Conservation (phyloP, 164 flowering plant genomes). For the Umbellularia californica region DNA sequence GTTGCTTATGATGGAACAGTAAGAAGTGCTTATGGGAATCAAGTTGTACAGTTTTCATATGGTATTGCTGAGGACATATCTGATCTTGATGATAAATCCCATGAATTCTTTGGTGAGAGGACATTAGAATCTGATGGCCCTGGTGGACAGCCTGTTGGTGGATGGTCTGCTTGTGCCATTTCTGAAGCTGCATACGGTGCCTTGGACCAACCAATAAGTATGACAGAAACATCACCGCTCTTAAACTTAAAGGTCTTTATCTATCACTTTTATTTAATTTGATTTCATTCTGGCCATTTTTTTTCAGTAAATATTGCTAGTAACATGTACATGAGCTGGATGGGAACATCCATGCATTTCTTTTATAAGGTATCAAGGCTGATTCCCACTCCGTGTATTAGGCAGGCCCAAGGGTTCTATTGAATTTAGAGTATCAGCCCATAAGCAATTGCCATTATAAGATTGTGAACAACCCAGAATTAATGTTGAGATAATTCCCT, state of each 20-base stretch:
- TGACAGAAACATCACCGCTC: slow-evolving; percentile 67
- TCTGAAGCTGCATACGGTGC: slow-evolving; percentile 97
- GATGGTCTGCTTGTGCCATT: slow-evolving; percentile 76
- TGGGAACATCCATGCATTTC: neutral
- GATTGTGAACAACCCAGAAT: too few relatives aligned
- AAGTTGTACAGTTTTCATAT: slow-evolving; percentile 71
- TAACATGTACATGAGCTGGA: neutral
- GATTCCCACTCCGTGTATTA: neutral
- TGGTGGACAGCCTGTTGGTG: slow-evolving; percentile 83
- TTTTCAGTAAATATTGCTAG: neutral
- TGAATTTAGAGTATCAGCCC: too few relatives aligned
- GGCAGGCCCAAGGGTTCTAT: too few relatives aligned
- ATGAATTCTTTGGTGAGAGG: slow-evolving; percentile 1
- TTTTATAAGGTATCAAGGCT: neutral
- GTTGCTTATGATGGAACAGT: slow-evolving; percentile 90
- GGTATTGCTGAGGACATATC: slow-evolving; percentile 15
- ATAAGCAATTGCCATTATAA: too few relatives aligned
- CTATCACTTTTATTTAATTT: neutral
- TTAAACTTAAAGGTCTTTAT: slow-evolving; percentile 63
- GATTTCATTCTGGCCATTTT: neutral
- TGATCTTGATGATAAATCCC: slow-evolving; percentile 1
- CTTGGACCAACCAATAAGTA: slow-evolving; percentile 73
- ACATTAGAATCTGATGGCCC: slow-evolving; percentile 18
- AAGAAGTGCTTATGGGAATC: slow-evolving; percentile 79
- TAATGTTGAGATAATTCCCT: too few relatives aligned